Evolutionary conservation across 2,329 filamentous ascomycete genomes (phyloP).

Genomic region (Alternaria burnsii): DNA sequence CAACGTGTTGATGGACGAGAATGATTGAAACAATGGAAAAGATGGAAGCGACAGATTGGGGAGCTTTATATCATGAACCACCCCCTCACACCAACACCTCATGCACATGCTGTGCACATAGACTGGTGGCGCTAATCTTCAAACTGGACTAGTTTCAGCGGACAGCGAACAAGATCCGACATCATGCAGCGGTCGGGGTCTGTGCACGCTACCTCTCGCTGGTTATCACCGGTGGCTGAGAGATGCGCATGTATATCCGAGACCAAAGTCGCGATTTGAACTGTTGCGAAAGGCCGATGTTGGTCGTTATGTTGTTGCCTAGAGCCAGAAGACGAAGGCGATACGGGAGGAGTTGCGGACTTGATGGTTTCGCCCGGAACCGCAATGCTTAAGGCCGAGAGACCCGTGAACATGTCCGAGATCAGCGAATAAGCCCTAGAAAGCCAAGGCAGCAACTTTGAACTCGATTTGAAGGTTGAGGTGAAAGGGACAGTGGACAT

Average conservation of each 20-base stretch:
- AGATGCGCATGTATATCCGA: neutral
- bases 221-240: neutral
- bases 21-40: neutral
- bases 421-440: neutral
- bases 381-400: conserved; percentile 4
- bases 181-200: neutral
- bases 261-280: neutral
- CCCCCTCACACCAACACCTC: conserved; percentile 4
- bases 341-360: neutral
- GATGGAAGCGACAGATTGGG: neutral
- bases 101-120: conserved; percentile 1
- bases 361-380: conserved; percentile 3
- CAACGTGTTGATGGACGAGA: neutral
- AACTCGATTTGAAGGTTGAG: neutral
- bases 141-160: conserved; percentile 4
- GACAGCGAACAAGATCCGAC: conserved; percentile 1
- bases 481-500: neutral
- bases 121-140: conserved; percentile 1
- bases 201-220: neutral
- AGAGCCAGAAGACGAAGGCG: neutral
- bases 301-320: conserved; percentile 12
- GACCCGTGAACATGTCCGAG: neutral
- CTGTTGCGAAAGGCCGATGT: neutral
- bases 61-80: neutral
- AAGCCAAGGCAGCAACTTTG: conserved; percentile 3